Evolutionary conservation across 2,329 filamentous ascomycete species (phyloP).

Genomic region (Chrysosporium queenslandicum): DNA sequence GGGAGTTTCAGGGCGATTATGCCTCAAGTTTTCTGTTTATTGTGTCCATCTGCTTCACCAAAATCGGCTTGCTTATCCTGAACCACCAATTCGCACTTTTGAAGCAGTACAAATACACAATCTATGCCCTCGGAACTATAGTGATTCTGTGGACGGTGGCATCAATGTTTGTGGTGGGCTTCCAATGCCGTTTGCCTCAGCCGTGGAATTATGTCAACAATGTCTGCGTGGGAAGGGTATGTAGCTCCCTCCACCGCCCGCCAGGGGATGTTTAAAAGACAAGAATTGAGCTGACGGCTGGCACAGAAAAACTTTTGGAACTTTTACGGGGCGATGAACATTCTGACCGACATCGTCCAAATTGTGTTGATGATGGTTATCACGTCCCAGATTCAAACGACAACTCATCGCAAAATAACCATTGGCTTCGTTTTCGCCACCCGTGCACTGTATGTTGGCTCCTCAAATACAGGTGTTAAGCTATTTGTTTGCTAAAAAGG

Average conservation of each 20-base stretch:
- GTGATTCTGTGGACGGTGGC: slow-evolving; percentile 14
- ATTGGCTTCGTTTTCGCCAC: slow-evolving; percentile 11
- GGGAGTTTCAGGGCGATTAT: slow-evolving; percentile 21
- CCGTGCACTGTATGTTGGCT: slow-evolving; percentile 12
- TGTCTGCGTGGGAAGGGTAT: slow-evolving; percentile 13
- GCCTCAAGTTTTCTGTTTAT: slow-evolving; percentile 22
- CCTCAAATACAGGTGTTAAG: not conserved
- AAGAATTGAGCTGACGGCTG: no score
- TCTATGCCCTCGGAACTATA: slow-evolving; percentile 7
- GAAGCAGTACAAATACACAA: slow-evolving; percentile 10
- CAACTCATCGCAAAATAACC: slow-evolving; percentile 12
- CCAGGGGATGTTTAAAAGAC: not conserved
- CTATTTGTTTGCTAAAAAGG: not conserved
- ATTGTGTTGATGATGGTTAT: slow-evolving; percentile 12
- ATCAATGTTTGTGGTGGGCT: slow-evolving; percentile 12
- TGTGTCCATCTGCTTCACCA: slow-evolving; percentile 22
- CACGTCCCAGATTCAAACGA: slow-evolving; percentile 12
- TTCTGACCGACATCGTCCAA: slow-evolving; percentile 13
- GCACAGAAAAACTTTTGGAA: slow-evolving; percentile 14
- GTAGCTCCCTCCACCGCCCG: not conserved
- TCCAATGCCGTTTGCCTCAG: slow-evolving; percentile 14
- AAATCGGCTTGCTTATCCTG: slow-evolving; percentile 23
- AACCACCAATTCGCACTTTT: slow-evolving; percentile 20
- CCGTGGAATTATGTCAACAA: slow-evolving; percentile 16
- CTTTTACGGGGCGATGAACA: slow-evolving; percentile 14